Evolutionary conservation across 768 basidiomycete genomes (phyloP).

Genomic region (Coprinellus micaceus): DNA sequence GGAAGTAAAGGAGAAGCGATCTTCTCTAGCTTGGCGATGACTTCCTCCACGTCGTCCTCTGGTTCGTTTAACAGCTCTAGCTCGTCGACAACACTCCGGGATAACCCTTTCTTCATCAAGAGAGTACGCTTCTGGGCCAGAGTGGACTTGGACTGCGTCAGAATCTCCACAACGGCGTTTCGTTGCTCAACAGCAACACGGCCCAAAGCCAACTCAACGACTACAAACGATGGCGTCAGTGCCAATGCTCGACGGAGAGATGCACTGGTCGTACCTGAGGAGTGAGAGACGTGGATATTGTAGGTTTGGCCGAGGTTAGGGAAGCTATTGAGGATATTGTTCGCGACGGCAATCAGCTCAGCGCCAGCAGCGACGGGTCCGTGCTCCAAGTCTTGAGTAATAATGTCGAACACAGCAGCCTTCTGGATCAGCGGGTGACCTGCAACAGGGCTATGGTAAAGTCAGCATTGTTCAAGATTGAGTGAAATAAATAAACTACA

Average conservation of each 20-base stretch:
- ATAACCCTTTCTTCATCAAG: conserved; percentile 65
- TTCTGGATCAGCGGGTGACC: conserved; percentile 74
- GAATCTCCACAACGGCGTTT: conserved; percentile 56
- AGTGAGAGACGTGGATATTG: conserved; percentile 78
- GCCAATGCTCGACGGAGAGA: too few relatives aligned
- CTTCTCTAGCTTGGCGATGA: conserved; percentile 56
- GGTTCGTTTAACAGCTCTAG: conserved; percentile 65
- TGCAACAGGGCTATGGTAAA: conserved; percentile 47
- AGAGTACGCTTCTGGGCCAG: conserved; percentile 65
- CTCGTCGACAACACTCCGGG: conserved; percentile 67
- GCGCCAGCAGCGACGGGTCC: conserved; percentile 70
- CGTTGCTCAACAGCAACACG: conserved; percentile 59
- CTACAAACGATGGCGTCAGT: conserved; percentile 41
- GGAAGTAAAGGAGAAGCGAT: conserved; percentile 49
- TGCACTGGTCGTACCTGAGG: too few relatives aligned
- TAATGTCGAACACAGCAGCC: conserved; percentile 80
- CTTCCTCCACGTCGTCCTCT: conserved; percentile 63
- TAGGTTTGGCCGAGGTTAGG: conserved; percentile 65
- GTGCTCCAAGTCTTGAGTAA: conserved; percentile 63
- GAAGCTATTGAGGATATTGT: conserved; percentile 66
- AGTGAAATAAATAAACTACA: background rate
- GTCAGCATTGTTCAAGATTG: background rate
- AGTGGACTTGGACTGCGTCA: conserved; percentile 62
- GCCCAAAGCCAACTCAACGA: conserved; percentile 60
- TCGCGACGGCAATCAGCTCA: conserved; percentile 68